These are phyloP conservation scores for Dioscorea zingiberensis DNA, from an alignment of 106 monocot species.

Conservation along the genomic window DNA sequence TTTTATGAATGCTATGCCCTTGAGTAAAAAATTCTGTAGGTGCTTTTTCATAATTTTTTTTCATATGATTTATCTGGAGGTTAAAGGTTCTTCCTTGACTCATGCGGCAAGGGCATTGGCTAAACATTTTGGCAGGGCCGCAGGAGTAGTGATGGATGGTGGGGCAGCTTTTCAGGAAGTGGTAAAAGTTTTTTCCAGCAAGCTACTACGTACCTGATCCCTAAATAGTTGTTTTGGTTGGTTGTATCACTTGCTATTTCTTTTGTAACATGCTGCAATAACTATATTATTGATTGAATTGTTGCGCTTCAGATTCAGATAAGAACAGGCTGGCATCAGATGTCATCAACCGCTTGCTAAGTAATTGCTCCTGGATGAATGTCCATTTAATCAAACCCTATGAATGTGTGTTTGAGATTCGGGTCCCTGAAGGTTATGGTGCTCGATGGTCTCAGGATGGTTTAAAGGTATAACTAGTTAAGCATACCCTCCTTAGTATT, in stretches of 20 bases:
- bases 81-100: conserved; percentile 61
- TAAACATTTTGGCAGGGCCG: too few species aligned
- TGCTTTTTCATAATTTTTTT: too few species aligned
- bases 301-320: conserved; percentile 41
- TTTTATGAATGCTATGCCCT: too few species aligned
- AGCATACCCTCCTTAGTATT: too few species aligned
- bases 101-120: conserved; percentile 83
- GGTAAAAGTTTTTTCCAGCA: conserved; percentile 34
- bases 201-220: too few species aligned
- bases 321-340: conserved; percentile 65
- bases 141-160: conserved; percentile 75
- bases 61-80: conserved; percentile 27
- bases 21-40: too few species aligned
- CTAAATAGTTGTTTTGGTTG: neutral
- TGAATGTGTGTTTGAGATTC: conserved; percentile 67
- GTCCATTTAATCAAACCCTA: conserved; percentile 45
- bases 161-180: conserved; percentile 61
- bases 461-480: conserved; percentile 38
- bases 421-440: conserved; percentile 76
- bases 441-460: conserved; percentile 92
- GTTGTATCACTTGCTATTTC: neutral
- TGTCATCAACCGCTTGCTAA: conserved; percentile 39
- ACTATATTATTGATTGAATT: conserved; percentile 3
- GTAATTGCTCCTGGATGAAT: conserved; percentile 82
- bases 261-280: neutral